Evolutionary conservation across 371 early-diverging fungal genomes (phyloP).

Genomic region (Synchytrium microbalum): DNA sequence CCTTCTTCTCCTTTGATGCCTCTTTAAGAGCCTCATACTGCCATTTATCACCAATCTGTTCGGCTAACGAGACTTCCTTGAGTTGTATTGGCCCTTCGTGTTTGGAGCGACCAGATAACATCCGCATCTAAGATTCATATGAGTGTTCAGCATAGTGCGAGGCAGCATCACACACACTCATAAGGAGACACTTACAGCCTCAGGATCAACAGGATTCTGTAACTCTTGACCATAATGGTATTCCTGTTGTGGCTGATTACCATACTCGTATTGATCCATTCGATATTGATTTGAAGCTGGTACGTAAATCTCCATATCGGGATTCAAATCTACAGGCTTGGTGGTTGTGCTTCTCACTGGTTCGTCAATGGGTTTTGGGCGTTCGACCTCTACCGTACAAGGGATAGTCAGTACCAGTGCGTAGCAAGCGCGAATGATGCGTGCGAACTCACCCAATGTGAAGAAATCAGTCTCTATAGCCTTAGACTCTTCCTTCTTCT

Average conservation of each 20-base stretch:
- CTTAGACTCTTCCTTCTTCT: background rate
- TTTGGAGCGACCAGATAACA: background rate
- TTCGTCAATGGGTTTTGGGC: background rate
- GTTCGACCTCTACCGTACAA: background rate
- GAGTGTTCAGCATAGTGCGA: no score
- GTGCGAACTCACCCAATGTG: background rate
- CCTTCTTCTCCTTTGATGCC: slow-evolving; percentile 10
- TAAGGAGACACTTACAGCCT: background rate
- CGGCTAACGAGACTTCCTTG: slow-evolving; percentile 18
- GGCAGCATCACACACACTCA: no score
- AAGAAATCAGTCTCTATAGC: background rate
- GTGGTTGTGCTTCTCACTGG: background rate
- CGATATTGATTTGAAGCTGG: background rate
- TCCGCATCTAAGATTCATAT: background rate
- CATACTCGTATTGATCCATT: background rate
- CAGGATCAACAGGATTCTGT: background rate
- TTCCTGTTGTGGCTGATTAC: background rate
- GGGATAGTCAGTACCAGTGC: background rate
- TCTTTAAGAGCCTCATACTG: slow-evolving; percentile 13
- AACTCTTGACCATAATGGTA: background rate
- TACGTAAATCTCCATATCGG: background rate
- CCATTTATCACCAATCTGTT: slow-evolving; percentile 16
- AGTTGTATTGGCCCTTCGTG: slow-evolving; percentile 14
- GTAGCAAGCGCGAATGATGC: background rate
- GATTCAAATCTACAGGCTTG: background rate